Base-by-base conservation (phyloP, 352 stramenopile genomes). In the Phytophthora fragariaefolia region DNA sequence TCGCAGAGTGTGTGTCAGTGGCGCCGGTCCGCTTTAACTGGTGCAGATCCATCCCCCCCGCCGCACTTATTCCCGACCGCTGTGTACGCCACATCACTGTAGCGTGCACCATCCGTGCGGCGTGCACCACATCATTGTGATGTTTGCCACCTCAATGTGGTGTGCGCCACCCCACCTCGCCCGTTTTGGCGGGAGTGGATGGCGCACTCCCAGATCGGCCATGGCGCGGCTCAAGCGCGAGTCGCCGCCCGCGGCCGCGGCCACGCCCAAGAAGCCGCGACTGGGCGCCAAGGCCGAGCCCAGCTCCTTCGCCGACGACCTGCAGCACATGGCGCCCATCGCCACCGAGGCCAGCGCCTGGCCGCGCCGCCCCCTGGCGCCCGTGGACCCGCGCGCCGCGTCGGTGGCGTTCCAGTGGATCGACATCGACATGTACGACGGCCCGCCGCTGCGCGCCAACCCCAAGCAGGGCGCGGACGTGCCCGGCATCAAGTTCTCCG, bases 341-440 rank as follows among this genome's bases (percentile, higher is more conserved):
- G 73, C 79, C 10, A 90, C 80, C 7, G 79, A 87, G 50, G 83
- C 83, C 58, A 89, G 68, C 34, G 66, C 84, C 56, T 93, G 83
- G 86, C 81, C 76, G 38, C 83, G 86, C 32, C 80, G 76, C 49
- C 58, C 77, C 6, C 46, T 91, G 51, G 47, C 30, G 13, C 52
- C 68, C 12, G 27, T 88, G 23, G 69, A 92, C 45, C 71, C 82
- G 9, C 28, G 23, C 9, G 42, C 53, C 42, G 74, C 85, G 48
- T 62, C 71, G 12, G 50, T 93, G 36, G 69, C 80, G 6, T 93
- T 99, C 60, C 97, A 99, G 80, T 99, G 97, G 97, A 92, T 99
- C 49, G 97, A 99, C 70, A 98, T 99, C 57, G 97, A 99, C 78
- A 98, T 99, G 90, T 98, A 98, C 49, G 84, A 96, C 18, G 97